Evolutionary conservation across 2,329 filamentous ascomycete genomes (phyloP), one percentile per base, ranked within the genome.

Genomic region (Lomentospora prolificans): DNA sequence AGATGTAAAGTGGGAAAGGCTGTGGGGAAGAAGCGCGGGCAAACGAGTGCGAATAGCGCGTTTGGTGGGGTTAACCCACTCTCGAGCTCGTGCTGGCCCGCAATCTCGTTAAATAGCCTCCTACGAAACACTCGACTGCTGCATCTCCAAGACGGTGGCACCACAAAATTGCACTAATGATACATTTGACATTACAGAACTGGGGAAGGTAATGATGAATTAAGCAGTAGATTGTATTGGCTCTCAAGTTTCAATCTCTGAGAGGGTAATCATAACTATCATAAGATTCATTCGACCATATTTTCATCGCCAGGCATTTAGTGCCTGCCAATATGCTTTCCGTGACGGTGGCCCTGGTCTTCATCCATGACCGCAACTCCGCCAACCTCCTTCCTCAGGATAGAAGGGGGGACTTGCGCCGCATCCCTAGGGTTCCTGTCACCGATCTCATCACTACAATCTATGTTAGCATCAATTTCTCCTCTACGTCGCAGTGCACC

Each of bases 381-480:
- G 2, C 77, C 78, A 36, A 80, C 58, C 50, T 75, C 70, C 61
- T 74, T 67, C 51, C 69, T 68, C 58, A 83, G 50, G 0, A 77
- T 73, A 2, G 79, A 82, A 4, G 80, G 79, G 1, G 79, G 78
- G 0, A 81, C 79, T 62, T 82, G 78, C 0, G 79, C 69, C 1
- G 80, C 79, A 59, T 82, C 79, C 17, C 72, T 76, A 3, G 78
- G 78, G 50, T 82, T 78, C 58, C 68, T 69, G 52, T 62, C 24
- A 14, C 5, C 55, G 39, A 51, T 39, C 7, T 33, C 30, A 12
- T 12, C 30, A 7, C 30, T 33, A 33, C 6, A 33, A 33, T 12
- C 30, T 12, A 33, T 56, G 24, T 51, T n/a, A 28, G 24, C 48
- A 19, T 48, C 48, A 25, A 19, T 56, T 64, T 51, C 57, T 51